Conservation (phyloP, 75 land plant species). For the Selaginella tamariscina region DNA sequence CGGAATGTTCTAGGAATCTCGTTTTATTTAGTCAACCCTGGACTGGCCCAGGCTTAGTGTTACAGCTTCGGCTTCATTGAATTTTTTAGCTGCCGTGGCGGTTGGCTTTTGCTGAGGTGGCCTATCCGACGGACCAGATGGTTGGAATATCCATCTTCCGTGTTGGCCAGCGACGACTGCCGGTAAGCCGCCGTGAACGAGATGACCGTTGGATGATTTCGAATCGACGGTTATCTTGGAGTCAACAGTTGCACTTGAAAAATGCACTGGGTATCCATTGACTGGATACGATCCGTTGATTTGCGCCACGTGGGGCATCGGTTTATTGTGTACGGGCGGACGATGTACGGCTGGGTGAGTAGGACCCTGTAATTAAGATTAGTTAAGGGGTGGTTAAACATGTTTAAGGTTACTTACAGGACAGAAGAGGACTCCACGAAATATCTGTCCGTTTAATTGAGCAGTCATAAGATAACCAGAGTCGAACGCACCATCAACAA, state of each 20-base stretch:
- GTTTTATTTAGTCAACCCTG: neutral
- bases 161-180: neutral
- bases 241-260: neutral
- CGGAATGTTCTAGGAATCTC: neutral
- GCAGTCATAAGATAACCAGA: conserved; percentile 69
- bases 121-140: too few species aligned
- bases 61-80: neutral
- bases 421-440: conserved; percentile 53
- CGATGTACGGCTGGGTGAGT: neutral
- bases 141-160: neutral
- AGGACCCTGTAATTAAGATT: neutral
- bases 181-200: neutral
- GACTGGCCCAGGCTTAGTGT: neutral
- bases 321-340: neutral
- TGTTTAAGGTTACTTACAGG: conserved; percentile 34
- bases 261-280: neutral
- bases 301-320: neutral
- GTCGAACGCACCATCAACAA: conserved; percentile 57
- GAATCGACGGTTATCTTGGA: neutral
- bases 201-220: neutral
- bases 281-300: neutral
- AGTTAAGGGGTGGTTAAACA: neutral
- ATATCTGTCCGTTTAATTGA: conserved; percentile 41
- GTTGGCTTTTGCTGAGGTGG: neutral
- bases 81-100: neutral